These are phyloP conservation scores for Mycothermus thermophilus DNA, from an alignment of 495 filamentous ascomycete genomes.

Conservation along the genomic window DNA sequence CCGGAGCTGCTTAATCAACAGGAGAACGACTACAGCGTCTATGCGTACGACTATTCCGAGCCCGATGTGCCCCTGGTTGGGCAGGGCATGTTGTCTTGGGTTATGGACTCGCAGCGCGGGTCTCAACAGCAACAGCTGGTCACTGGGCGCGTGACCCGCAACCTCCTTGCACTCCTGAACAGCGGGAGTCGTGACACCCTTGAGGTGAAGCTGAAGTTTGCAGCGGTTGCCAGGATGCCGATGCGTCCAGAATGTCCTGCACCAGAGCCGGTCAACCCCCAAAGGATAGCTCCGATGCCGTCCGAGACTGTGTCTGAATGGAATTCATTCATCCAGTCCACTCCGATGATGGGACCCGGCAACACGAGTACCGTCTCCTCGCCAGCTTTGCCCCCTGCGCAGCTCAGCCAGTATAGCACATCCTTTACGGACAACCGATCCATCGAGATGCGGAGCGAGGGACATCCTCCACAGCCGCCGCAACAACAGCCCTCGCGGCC, in stretches of 20 bases:
- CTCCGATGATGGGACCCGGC: conserved; percentile 21
- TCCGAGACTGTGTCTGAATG: conserved; percentile 34
- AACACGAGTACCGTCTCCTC: conserved; percentile 16
- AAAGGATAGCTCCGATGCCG: conserved; percentile 16
- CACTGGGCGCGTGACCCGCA: conserved; percentile 81
- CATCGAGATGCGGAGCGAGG: conserved; percentile 11
- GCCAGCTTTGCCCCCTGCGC: conserved; percentile 17
- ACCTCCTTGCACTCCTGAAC: conserved; percentile 66
- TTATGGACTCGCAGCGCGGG: conserved; percentile 42
- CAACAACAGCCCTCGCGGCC: conserved; percentile 5
- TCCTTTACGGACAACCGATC: conserved; percentile 6
- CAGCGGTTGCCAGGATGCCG: conserved; percentile 57
- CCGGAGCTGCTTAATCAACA: conserved; percentile 76
- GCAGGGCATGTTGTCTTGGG: conserved; percentile 89
- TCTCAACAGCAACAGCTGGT: conserved; percentile 49
- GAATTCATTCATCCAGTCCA: conserved; percentile 35
- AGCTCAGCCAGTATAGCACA: conserved; percentile 9
- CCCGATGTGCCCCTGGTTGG: conserved; percentile 84
- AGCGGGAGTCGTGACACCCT: conserved; percentile 77
- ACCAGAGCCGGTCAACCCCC: conserved; percentile 12
- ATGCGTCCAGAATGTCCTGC: conserved; percentile 33
- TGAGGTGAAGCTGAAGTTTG: conserved; percentile 83
- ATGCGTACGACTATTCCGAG: conserved; percentile 94
- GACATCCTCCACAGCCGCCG: conserved; percentile 5
- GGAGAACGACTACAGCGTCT: conserved; percentile 87